Evolutionary conservation across 768 basidiomycete genomes (phyloP).

Genomic region (Sarcodon sp.): DNA sequence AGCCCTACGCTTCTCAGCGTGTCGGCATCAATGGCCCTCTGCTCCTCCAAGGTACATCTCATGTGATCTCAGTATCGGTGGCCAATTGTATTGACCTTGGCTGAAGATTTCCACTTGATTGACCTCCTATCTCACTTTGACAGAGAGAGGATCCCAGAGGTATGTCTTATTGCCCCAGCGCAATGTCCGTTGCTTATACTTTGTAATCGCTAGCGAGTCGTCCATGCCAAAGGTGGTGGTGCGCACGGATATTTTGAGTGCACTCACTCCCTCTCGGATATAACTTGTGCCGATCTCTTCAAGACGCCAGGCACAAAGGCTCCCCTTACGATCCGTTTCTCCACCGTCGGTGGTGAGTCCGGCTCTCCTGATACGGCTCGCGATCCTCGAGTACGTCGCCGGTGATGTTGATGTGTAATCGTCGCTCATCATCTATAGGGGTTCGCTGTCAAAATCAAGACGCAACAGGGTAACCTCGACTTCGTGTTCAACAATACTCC

Average conservation of each 20-base stretch:
- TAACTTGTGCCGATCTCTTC: slow-evolving; percentile 63
- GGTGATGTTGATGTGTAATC: background rate
- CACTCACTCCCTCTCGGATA: slow-evolving; percentile 74
- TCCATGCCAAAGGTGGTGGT: slow-evolving; percentile 87
- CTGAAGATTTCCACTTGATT: slow-evolving; percentile 77
- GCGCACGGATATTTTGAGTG: slow-evolving; percentile 91
- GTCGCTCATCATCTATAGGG: slow-evolving; percentile 24
- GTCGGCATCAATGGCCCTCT: slow-evolving; percentile 71
- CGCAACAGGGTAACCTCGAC: slow-evolving; percentile 86
- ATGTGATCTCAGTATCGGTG: background rate
- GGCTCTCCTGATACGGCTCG: slow-evolving; percentile 90
- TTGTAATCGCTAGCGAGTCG: slow-evolving; percentile 54
- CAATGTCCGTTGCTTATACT: background rate
- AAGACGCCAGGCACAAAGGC: slow-evolving; percentile 54
- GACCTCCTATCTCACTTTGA: slow-evolving; percentile 88
- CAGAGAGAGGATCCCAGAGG: slow-evolving; percentile 79
- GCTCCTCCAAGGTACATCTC: slow-evolving; percentile 62
- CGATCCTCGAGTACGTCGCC: slow-evolving; percentile 48
- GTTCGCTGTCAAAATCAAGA: slow-evolving; percentile 82
- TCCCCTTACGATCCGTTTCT: slow-evolving; percentile 75
- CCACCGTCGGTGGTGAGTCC: slow-evolving; percentile 82
- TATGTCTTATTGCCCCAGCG: slow-evolving; percentile 4
- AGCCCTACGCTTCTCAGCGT: slow-evolving; percentile 73
- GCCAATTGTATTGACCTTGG: slow-evolving; percentile 7
- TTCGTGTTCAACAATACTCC: slow-evolving; percentile 92